Evolutionary conservation across 768 basidiomycete species (phyloP), one percentile per base, ranked within the genome.

Genomic region (Phallus indusiatus): DNA sequence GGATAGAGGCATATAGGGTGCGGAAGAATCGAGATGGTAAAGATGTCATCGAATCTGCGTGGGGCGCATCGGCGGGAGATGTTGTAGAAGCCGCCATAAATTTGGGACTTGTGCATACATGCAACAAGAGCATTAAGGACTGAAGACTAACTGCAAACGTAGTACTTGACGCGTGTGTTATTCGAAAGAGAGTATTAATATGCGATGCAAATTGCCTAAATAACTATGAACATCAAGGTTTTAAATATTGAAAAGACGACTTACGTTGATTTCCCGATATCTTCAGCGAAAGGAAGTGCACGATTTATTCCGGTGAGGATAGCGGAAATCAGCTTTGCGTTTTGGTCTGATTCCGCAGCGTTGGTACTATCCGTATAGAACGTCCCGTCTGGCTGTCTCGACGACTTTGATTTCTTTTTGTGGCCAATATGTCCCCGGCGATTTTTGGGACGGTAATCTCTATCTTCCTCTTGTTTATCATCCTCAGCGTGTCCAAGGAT

Each of bases 121-220:
- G 93, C 67, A 88, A 88, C 60, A 97, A 88, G 6, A 98, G 79
- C 42, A 88, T 80, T 0, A 98, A 82, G 0, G 94, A 90, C 69
- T 95, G 95, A 4, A 98, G 81, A 10, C 92, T 92, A 66, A 93
- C 93, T 70, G 95, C 96, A 82, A 99, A 99, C 0, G 94, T 96
- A 8, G 42, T 42, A 12, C 14, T 10, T 42, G 92, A 94, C 8
- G 82, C 88, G 71, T 97, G 95, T 1, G 93, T 94, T 67, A 99
- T 93, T 49, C 86, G 79, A 79, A 97, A 98, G 20, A 97, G 83
- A 0, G 91, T 93, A 69, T 93, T 88, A 67, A 96, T 88, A 65
- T 97, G 94, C 56, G 84, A 80, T 63, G 83, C 80, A 65, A 98
- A 83, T 24, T 33, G 37, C 10, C 90, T 93, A 64, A 12, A 42